Conservation (phyloP, 495 filamentous ascomycete species). For the Podospora fimiseda region DNA sequence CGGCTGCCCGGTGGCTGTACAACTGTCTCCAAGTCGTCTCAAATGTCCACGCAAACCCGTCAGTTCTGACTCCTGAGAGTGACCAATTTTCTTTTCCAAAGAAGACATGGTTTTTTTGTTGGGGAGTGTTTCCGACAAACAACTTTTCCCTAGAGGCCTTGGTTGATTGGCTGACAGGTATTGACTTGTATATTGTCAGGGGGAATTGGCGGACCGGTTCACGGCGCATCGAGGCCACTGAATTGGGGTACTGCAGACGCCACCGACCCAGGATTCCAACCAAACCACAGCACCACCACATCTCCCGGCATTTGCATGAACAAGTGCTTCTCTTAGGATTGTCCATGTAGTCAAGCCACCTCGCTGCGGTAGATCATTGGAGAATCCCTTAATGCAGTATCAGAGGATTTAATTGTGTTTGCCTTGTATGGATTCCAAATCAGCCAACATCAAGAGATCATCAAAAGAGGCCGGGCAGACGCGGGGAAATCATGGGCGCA, state of each 20-base stretch:
- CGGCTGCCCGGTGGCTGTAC: too few relatives aligned
- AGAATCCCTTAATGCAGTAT: conserved; percentile 7
- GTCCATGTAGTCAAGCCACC: neutral
- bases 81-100: too few relatives aligned
- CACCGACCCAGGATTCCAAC: neutral
- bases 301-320: neutral
- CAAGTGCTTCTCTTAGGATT: neutral
- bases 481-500: neutral
- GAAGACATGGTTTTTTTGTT: too few relatives aligned
- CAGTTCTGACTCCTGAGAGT: neutral
- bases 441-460: neutral
- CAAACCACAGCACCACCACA: neutral
- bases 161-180: neutral
- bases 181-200: neutral
- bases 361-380: conserved; percentile 2
- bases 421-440: neutral
- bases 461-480: neutral
- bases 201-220: neutral
- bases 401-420: too few relatives aligned
- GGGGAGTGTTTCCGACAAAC: neutral
- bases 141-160: neutral
- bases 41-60: neutral
- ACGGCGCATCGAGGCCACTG: neutral
- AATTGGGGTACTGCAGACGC: neutral
- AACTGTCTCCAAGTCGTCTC: too few relatives aligned